These are phyloP conservation scores for Grosmannia huntii DNA, from an alignment of 2,329 filamentous ascomycete species.

Conservation along the genomic window DNA sequence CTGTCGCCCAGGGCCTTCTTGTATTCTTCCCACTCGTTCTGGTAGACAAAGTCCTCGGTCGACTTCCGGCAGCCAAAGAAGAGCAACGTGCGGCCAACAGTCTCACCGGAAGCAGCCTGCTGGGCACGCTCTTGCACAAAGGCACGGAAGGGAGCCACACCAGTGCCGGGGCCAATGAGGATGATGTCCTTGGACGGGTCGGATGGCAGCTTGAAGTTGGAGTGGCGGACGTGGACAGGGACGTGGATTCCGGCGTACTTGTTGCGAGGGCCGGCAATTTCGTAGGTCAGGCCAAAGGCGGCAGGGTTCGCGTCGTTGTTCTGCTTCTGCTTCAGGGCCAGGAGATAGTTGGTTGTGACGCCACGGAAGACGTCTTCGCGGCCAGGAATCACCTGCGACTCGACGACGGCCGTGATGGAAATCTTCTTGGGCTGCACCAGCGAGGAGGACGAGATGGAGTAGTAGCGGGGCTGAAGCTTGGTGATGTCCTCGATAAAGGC, in stretches of 20 bases:
- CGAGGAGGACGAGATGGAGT: slow-evolving; percentile 97
- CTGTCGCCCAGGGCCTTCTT: slow-evolving; percentile 73
- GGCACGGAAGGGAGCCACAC: slow-evolving; percentile 88
- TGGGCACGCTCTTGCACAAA: slow-evolving; percentile 91
- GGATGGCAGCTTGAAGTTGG: slow-evolving; percentile 97
- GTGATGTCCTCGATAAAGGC: slow-evolving; percentile 84
- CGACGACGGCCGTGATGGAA: slow-evolving; percentile 88
- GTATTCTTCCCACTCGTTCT: slow-evolving; percentile 82
- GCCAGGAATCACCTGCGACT: slow-evolving; percentile 66
- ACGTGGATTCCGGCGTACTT: slow-evolving; percentile 95
- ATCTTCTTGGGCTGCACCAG: slow-evolving; percentile 89
- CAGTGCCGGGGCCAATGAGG: slow-evolving; percentile 91
- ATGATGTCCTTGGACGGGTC: slow-evolving; percentile 90
- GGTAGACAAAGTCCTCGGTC: slow-evolving; percentile 86
- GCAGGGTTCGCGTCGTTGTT: slow-evolving; percentile 74
- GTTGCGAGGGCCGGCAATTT: slow-evolving; percentile 80
- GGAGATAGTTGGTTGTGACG: slow-evolving; percentile 91
- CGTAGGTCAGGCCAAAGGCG: slow-evolving; percentile 73
- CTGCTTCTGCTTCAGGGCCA: slow-evolving; percentile 94
- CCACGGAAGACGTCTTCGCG: slow-evolving; percentile 73
- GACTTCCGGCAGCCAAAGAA: slow-evolving; percentile 91
- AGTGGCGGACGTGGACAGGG: slow-evolving; percentile 90
- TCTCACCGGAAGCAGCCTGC: slow-evolving; percentile 64
- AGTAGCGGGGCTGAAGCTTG: slow-evolving; percentile 96
- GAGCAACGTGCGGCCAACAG: slow-evolving; percentile 74